Evolutionary conservation across 2,329 filamentous ascomycete genomes (phyloP).

Genomic region (Neopestalotiopsis sp.): DNA sequence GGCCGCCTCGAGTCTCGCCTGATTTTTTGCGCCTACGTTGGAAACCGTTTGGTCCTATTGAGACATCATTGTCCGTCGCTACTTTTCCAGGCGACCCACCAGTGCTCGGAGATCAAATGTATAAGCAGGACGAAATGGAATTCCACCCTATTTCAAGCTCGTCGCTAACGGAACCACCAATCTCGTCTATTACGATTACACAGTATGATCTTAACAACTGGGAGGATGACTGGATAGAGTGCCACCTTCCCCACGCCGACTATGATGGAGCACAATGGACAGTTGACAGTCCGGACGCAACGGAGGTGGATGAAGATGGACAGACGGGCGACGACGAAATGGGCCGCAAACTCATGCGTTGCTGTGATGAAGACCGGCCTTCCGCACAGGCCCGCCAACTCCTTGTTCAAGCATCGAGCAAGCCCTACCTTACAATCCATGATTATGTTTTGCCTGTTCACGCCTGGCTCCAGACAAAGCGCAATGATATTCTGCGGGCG

Average conservation of each 20-base stretch:
- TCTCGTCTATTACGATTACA: neutral
- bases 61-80: neutral
- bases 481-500: neutral
- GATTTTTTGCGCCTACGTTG: neutral
- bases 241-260: neutral
- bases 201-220: neutral
- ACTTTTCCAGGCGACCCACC: neutral
- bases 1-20: neutral
- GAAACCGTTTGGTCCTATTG: neutral
- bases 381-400: neutral
- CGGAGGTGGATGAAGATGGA: neutral
- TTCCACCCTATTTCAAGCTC: neutral
- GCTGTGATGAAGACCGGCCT: neutral
- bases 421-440: neutral
- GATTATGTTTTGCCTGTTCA: slow-evolving; percentile 10
- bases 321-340: neutral
- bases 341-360: slow-evolving; percentile 1
- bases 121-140: neutral
- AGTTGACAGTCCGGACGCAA: neutral
- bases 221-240: slow-evolving; percentile 2
- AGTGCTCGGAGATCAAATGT: neutral
- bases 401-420: neutral
- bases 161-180: neutral
- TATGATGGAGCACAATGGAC: neutral
- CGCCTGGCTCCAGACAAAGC: neutral